Base-by-base conservation (phyloP, 2,329 filamentous ascomycete species). In the Hypoxylon sp. region DNA sequence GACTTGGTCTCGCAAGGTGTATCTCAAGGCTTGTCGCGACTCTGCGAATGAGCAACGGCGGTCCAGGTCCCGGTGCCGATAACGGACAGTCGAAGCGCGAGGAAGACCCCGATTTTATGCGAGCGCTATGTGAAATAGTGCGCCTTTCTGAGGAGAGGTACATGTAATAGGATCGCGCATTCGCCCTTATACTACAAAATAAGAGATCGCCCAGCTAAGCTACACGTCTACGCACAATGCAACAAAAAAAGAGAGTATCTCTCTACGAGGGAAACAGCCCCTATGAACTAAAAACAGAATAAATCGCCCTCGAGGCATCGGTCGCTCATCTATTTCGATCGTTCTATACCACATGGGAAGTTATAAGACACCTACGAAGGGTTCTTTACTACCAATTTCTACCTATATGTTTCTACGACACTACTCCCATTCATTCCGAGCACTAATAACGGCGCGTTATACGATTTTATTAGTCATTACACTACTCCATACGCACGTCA, bases 21-120 rank as follows among this genome's bases (percentile, higher is more conserved):
- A 84, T 89, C 62, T 80, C 80, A 1, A 77, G 84, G 15, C 78
- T 89, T 2, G 82, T 88, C 0, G 79, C 82, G 2, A 87, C 86
- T 3, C 81, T 88, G 62, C 79, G 79, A 39, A 59, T 60, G 50
- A 53, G 52, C 13, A 67, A 69, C 19, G 42, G 60, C 29, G 37
- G 37, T 15, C 27, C 31, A 3, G 21, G 29, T 24, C 2, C 61
- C 7, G 35, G 57, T 21, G 11, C 37, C 10, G 60, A 70, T 8
- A 62, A 51, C 29, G 62, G 70, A 46, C 47, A 55, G 19, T 32
- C 67, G 48, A 68, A 73, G 52, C 67, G 64, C 11, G 73, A 75
- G 48, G 70, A 80, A 13, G 80, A 83, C 27, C 77, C 79, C 0
- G 71, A 80, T 10, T 76, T 83, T 51, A 72, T 83, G 73, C 75